phyloP scores from a whole-genome alignment of 192 early-diverging fungal species.

The Lobulomyces angularis region DNA sequence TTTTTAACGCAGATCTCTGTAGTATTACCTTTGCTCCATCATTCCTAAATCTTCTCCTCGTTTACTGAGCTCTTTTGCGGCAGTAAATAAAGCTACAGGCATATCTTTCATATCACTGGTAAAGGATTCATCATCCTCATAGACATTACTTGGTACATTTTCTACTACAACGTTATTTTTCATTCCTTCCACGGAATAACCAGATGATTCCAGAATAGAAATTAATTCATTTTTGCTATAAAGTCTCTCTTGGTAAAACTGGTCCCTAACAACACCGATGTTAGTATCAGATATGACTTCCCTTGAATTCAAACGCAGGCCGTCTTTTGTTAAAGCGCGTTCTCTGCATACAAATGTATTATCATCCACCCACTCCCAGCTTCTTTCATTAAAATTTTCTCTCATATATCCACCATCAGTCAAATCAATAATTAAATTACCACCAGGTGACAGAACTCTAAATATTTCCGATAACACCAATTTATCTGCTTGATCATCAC shows the following conservation, averaged over 20 bases:
- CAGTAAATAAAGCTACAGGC: constrained; percentile 11
- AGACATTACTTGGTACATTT: background rate
- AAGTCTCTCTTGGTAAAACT: constrained; percentile 52
- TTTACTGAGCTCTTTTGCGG: constrained; percentile 41
- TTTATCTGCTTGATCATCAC: constrained; percentile 34
- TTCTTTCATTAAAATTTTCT: constrained; percentile 32
- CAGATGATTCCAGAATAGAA: constrained; percentile 15
- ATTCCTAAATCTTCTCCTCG: constrained; percentile 53
- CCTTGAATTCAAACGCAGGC: constrained; percentile 32
- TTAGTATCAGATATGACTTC: constrained; percentile 38
- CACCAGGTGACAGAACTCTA: constrained; percentile 38
- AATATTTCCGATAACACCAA: constrained; percentile 31
- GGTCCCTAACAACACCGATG: constrained; percentile 48
- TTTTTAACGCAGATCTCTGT: too few species aligned
- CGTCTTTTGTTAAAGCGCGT: constrained; percentile 38
- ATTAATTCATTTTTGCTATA: constrained; percentile 33
- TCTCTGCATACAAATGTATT: constrained; percentile 51
- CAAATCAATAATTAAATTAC: constrained; percentile 40
- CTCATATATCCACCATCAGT: constrained; percentile 49
- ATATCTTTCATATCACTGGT: background rate
- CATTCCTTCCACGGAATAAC: constrained; percentile 12
- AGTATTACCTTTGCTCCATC: constrained; percentile 52
- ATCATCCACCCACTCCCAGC: constrained; percentile 60
- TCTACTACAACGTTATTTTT: background rate
- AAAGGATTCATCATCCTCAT: background rate